Evolutionary conservation across 768 basidiomycete species (phyloP).

Genomic region (Trametes coccinea): DNA sequence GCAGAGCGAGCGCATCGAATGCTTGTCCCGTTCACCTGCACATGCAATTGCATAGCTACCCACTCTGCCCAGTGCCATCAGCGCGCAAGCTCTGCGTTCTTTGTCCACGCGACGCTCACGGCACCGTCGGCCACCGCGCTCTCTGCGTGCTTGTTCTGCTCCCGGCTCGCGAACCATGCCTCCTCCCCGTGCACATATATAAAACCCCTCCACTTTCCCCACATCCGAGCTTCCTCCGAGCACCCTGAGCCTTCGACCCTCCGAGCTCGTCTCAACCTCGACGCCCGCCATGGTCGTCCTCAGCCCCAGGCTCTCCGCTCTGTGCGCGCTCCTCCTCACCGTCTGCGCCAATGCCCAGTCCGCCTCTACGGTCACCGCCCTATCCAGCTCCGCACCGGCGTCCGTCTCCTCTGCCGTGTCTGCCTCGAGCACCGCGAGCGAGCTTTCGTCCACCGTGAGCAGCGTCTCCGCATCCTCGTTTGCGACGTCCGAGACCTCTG

Average conservation of each 20-base stretch:
- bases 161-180: too few relatives aligned
- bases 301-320: constrained; percentile 15
- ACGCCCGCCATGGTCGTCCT: constrained; percentile 19
- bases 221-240: constrained; percentile 12
- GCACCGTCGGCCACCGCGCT: not conserved
- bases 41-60: too few relatives aligned
- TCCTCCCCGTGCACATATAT: not conserved
- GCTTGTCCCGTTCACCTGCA: too few relatives aligned
- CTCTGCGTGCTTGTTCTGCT: not conserved
- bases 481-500: not conserved
- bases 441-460: not conserved
- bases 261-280: not conserved
- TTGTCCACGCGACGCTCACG: not conserved
- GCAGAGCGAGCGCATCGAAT: too few relatives aligned
- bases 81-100: not conserved
- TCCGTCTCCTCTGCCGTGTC: not conserved
- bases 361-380: not conserved
- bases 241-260: not conserved
- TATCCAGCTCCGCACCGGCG: not conserved
- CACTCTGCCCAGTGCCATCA: not conserved
- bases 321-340: constrained; percentile 24
- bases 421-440: not conserved
- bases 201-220: not conserved
- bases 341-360: constrained; percentile 3
- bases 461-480: not conserved